phyloP scores from a whole-genome alignment of 257 asterid genomes.

The Capsicum pubescens region DNA sequence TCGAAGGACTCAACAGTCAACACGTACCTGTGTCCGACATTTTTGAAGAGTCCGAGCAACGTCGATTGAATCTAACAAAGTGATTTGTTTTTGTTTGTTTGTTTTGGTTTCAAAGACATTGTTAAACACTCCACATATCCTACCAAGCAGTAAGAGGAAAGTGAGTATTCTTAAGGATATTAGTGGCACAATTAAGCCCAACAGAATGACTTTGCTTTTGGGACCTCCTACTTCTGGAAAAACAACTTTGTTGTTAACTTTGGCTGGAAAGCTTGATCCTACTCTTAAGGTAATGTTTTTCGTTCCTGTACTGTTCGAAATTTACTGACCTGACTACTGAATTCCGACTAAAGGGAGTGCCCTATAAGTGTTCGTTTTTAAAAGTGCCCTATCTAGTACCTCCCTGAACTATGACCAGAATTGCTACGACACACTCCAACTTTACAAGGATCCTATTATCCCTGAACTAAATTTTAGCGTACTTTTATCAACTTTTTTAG shows the following conservation, averaged over 20 bases:
- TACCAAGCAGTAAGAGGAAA: constrained; percentile 53
- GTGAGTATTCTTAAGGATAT: constrained; percentile 56
- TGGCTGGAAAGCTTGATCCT: constrained; percentile 72
- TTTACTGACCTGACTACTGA: not conserved
- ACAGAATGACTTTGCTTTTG: constrained; percentile 65
- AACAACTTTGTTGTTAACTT: constrained; percentile 64
- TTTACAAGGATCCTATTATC: too few relatives aligned
- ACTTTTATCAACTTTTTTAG: too few relatives aligned
- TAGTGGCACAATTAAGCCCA: constrained; percentile 65
- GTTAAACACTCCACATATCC: constrained; percentile 42
- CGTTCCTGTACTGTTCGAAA: not conserved
- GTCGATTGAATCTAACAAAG: not conserved
- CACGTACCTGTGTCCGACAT: too few relatives aligned
- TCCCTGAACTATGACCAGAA: too few relatives aligned
- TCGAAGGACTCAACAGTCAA: too few relatives aligned
- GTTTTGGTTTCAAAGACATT: constrained; percentile 27
- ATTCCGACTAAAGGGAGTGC: not conserved
- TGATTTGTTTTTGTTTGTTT: not conserved
- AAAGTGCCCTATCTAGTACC: too few relatives aligned
- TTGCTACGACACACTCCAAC: too few relatives aligned
- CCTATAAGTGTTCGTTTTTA: too few relatives aligned
- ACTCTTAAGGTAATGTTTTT: constrained; percentile 44
- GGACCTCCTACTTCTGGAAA: constrained; percentile 82
- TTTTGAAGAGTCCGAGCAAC: too few relatives aligned
- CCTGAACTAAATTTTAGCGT: too few relatives aligned